Percentiles rank a stretch among this genome's conserved stretches.
phyloP scores from a whole-genome alignment of 495 filamentous ascomycete genomes.

The Clohesyomyces aquaticus region DNA sequence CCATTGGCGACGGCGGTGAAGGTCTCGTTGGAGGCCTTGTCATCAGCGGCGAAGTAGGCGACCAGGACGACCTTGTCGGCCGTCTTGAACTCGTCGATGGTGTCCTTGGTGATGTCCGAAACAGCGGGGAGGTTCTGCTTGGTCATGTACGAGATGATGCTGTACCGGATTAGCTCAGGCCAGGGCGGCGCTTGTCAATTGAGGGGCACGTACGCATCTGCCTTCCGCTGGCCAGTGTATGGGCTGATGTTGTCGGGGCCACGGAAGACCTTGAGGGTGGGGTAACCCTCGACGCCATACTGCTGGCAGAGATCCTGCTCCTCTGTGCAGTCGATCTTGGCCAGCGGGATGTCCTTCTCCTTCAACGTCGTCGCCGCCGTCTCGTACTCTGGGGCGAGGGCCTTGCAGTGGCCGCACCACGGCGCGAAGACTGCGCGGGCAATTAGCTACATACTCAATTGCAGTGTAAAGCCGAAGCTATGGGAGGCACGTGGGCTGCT shows the following conservation, averaged over 20 bases:
- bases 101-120: constrained; percentile 75
- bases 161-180: too few species aligned
- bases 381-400: constrained; percentile 81
- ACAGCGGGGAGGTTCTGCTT: constrained; percentile 97
- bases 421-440: constrained; percentile 64
- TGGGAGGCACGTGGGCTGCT: constrained; percentile 15
- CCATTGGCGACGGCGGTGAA: constrained; percentile 80
- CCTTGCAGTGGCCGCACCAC: constrained; percentile 82
- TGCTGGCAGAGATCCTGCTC: constrained; percentile 88
- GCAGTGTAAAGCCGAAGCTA: background rate
- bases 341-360: constrained; percentile 89
- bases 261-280: constrained; percentile 98
- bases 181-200: too few species aligned
- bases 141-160: constrained; percentile 97
- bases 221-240: constrained; percentile 88
- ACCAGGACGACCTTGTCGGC: constrained; percentile 95
- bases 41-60: constrained; percentile 80
- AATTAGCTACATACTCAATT: constrained; percentile 27
- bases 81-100: constrained; percentile 93
- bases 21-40: constrained; percentile 81
- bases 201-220: too few species aligned
- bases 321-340: constrained; percentile 95
- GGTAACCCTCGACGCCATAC: constrained; percentile 94
- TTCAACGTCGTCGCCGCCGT: constrained; percentile 93
- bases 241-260: constrained; percentile 80